Base-by-base conservation (phyloP, 371 early-diverging fungal genomes). In the Conidiobolus incongruus region DNA sequence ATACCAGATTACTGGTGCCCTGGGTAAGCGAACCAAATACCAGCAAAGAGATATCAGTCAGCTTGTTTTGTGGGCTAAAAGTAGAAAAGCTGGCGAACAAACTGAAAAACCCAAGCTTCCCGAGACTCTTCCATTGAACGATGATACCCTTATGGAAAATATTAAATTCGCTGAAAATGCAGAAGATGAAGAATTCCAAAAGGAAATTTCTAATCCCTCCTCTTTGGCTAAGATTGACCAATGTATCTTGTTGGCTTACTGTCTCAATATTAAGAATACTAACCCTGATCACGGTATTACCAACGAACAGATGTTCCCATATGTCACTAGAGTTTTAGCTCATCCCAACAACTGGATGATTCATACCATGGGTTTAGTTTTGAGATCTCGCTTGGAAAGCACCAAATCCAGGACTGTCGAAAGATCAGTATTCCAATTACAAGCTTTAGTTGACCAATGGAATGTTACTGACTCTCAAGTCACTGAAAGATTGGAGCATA, bases 261-360 rank as follows among this genome's bases (percentile, higher is more conserved):
- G 90, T 52, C 53, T 90, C 35, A 85, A 92, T 53, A 76, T 93
- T 48, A 85, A 85, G 52, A 87, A 90, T 60, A 78, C 81, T 21
- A 92, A 89, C 48, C 91, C 94, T 1, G 73, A 63, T 15, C 76
- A 92, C 47, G 96, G 89, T 21, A 61, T 95, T 20, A 91, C 92
- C 4, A 64, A 66, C 19, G 92, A 93, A 54, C 75, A 92, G 59
- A 91, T 92, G 92, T 53, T 68, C 22, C 89, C 96, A 10, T 92
- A 77, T 53, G 86, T 90, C 4, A 59, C 72, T 39, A 77, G 93
- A 43, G 86, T 92, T 12, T 59, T 92, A 26, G 84, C 83, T 50
- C 76, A 87, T 48, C 75, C 91, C 29, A 82, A 82, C 61, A 93
- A 95, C 64, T 95, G 93, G 93, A 82, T 83, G 62, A 84, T 95